A percentile compares a stretch with the other conserved stretches of the same genome.
Conservation (phyloP, 768 basidiomycete genomes). For the Tulasnella sp. region DNA sequence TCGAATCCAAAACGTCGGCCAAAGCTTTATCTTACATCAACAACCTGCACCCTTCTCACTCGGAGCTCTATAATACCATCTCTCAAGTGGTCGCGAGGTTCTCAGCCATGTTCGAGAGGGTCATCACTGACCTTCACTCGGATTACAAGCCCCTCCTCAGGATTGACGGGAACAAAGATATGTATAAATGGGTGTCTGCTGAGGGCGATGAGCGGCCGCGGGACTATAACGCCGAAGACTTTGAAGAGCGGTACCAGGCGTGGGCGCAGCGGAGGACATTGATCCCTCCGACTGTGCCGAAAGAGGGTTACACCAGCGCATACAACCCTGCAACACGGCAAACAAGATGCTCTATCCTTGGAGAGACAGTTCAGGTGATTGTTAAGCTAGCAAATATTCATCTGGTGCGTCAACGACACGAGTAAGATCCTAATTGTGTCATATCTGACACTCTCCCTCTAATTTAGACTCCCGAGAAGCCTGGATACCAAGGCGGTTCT, state of each 20-base stretch:
- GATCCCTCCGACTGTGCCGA: background rate
- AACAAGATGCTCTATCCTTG: constrained; percentile 23
- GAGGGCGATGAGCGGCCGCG: background rate
- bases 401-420: constrained; percentile 30
- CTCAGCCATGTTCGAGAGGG: background rate
- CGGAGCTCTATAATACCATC: constrained; percentile 5
- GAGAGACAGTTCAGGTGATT: constrained; percentile 30
- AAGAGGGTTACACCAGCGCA: background rate
- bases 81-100: constrained; percentile 1
- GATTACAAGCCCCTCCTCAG: background rate
- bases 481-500: constrained; percentile 28
- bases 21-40: constrained; percentile 9
- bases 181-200: background rate
- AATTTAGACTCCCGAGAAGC: constrained; percentile 28
- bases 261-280: background rate
- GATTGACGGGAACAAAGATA: background rate
- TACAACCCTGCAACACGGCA: background rate
- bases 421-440: background rate
- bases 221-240: background rate
- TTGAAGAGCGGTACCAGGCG: background rate
- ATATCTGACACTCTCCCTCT: background rate
- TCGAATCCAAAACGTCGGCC: background rate
- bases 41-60: constrained; percentile 5
- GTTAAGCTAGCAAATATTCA: constrained; percentile 35
- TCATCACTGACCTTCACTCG: constrained; percentile 9